A percentile compares a stretch with the other conserved stretches of the same genome.
Conservation (phyloP, 306 rosid species). For the Hippophae gyantsensis region DNA sequence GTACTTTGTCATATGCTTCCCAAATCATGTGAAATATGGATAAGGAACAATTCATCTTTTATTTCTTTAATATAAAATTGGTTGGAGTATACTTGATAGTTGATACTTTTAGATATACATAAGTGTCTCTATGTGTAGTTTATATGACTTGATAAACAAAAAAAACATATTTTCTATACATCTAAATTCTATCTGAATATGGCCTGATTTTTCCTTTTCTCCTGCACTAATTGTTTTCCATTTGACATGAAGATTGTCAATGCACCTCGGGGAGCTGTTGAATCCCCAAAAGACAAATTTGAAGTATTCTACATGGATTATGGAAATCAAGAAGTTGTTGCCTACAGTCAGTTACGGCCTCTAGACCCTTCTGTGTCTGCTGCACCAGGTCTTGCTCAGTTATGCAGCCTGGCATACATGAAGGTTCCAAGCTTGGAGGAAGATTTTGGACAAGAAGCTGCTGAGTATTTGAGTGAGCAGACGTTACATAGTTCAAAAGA, state of each 20-base stretch:
- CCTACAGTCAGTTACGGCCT: slow-evolving; percentile 68
- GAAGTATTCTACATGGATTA: slow-evolving; percentile 92
- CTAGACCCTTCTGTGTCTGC: slow-evolving; percentile 69
- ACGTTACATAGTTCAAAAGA: slow-evolving; percentile 55
- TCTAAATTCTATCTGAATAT: background rate
- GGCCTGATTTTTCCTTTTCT: background rate
- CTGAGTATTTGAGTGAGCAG: slow-evolving; percentile 64
- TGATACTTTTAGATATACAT: no score
- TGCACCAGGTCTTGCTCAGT: slow-evolving; percentile 82
- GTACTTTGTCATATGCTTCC: no score
- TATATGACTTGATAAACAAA: no score
- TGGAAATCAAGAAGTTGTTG: slow-evolving; percentile 85
- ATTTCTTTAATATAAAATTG: no score
- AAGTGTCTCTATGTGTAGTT: no score
- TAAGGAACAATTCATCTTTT: no score
- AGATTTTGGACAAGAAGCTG: slow-evolving; percentile 92
- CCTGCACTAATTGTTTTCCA: slow-evolving; percentile 14
- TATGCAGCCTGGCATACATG: slow-evolving; percentile 81
- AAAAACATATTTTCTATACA: background rate
- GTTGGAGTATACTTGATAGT: no score
- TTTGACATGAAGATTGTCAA: slow-evolving; percentile 58
- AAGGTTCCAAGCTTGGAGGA: slow-evolving; percentile 79
- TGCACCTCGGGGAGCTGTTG: slow-evolving; percentile 79
- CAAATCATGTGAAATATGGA: no score
- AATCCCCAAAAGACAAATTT: slow-evolving; percentile 61